Percentiles rank a stretch among this genome's conserved stretches.
Conservation (phyloP, 345 rosid species). For the Populus davidiana region DNA sequence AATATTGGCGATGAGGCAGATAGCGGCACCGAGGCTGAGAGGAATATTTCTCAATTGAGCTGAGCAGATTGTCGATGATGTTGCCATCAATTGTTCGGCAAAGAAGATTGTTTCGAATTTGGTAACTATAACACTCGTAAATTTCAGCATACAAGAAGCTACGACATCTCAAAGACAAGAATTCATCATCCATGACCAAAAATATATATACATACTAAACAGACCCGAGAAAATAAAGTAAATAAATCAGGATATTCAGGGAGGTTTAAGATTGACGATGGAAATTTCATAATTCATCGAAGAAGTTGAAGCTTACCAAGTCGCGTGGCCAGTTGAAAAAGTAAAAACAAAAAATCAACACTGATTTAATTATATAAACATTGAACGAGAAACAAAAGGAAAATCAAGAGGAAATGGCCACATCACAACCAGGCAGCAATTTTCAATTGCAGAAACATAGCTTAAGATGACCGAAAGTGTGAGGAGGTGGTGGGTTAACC, state of each 20-base stretch:
- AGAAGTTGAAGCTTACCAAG: no score
- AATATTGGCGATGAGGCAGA: no score
- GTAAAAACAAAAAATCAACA: not conserved
- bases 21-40: not conserved
- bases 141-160: no score
- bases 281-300: no score
- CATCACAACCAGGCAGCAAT: not conserved
- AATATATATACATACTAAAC: no score
- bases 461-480: not conserved
- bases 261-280: no score
- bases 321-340: not conserved
- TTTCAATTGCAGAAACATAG: slow-evolving; percentile 5
- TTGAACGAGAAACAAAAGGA: not conserved
- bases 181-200: no score
- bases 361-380: not conserved
- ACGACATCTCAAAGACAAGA: no score
- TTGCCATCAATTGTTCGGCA: not conserved
- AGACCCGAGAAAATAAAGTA: no score
- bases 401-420: not conserved
- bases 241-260: no score
- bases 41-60: not conserved
- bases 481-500: not conserved
- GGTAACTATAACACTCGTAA: not conserved
- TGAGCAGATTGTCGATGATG: not conserved
- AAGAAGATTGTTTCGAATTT: not conserved